Base-by-base conservation (phyloP, 1,284 basidiomycete species). In the Rhodotorula sp. region DNA sequence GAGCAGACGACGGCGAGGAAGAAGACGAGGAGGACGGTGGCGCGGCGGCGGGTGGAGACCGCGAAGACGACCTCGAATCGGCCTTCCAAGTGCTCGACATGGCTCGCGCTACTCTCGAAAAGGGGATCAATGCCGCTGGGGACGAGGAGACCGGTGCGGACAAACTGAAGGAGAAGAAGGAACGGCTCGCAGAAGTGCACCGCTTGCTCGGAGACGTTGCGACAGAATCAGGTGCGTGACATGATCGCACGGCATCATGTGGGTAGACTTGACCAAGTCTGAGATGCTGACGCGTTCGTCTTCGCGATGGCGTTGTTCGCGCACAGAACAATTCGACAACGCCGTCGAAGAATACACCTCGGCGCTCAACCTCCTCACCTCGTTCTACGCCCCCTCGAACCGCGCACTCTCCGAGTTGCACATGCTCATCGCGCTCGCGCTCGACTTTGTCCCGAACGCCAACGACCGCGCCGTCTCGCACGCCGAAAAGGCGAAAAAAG, bases 371-470 rank as follows among this genome's bases (percentile, higher is more conserved):
- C 31, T 74, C 64, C 72, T 78, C 47, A 51, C 60, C 6, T 20
- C 56, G 20, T 29, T 77, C 47, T 68, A 76, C 21, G 61, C 59
- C 1, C 69, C 74, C 0, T 73, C 71, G 58, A 73, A 78, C 70
- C 77, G 78, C 47, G 43, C 67, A 6, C 69, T 79, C 16, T 75
- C 77, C 5, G 76, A 79, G 60, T 72, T 74, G 15, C 78, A 79
- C 69, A 77, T 79, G 74, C 70, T 79, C 64, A 75, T 76, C 68
- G 78, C 78, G 14, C 73, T 79, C 52, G 74, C 78, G 4, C 71
- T 75, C 65, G 78, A 79, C 62, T 74, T 78, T 52, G 59, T 79
- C 14, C 78, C 78, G 20, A 65, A 71, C 26, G 64, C 70, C 18
- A 71, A 66, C 26, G 47, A 21, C 6, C 70, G 69, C 31, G 78